These are phyloP conservation scores for Chrysanthemum seticuspe DNA, from an alignment of 129 eudicot genomes.

Conservation along the genomic window DNA sequence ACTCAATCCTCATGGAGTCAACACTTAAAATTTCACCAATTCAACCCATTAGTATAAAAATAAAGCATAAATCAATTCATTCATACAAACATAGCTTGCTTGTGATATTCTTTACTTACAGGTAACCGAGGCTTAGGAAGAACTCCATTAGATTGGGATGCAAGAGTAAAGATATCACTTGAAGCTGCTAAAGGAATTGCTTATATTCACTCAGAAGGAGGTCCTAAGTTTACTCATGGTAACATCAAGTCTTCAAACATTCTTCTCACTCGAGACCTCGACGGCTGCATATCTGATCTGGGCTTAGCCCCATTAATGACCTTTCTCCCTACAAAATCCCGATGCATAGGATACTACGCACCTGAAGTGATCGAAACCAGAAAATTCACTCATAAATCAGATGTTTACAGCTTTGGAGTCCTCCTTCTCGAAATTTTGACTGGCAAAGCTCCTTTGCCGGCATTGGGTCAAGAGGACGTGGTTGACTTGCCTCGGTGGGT, in stretches of 20 bases:
- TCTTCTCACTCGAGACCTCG: conserved; percentile 56
- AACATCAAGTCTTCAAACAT: conserved; percentile 92
- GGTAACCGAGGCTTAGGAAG: conserved; percentile 68
- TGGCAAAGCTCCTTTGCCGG: conserved; percentile 66
- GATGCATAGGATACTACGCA: conserved; percentile 69
- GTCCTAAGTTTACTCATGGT: conserved; percentile 62
- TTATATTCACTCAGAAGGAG: conserved; percentile 65
- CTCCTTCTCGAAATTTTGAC: conserved; percentile 80
- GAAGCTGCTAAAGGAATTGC: conserved; percentile 78
- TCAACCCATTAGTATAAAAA: no score
- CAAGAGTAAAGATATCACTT: conserved; percentile 64
- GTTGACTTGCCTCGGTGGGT: conserved; percentile 94
- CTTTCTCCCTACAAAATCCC: conserved; percentile 38
- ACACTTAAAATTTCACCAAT: no score
- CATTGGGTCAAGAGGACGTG: conserved; percentile 56
- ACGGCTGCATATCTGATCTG: conserved; percentile 62
- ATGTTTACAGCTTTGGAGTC: conserved; percentile 92
- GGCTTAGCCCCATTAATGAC: conserved; percentile 70
- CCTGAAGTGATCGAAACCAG: conserved; percentile 77
- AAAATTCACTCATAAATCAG: conserved; percentile 72
- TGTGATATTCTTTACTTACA: conserved; percentile 13
- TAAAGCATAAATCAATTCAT: neutral
- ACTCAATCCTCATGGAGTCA: no score
- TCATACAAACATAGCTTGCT: neutral
- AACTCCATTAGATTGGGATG: conserved; percentile 73